Base-by-base conservation (phyloP, 2,329 filamentous ascomycete species). In the Beauveria asiatica region DNA sequence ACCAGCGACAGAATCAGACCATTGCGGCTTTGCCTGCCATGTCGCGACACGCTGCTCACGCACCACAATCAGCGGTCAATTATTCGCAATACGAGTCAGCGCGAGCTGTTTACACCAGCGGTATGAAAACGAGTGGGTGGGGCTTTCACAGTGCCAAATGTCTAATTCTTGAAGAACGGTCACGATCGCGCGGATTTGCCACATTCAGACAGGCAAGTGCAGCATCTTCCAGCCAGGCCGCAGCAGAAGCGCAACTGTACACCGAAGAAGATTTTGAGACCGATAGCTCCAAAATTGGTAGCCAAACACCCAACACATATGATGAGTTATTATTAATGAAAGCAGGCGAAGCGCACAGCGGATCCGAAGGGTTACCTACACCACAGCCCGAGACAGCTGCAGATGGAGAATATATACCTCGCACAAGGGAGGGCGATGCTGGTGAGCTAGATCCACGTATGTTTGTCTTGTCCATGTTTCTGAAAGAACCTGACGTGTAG, bases 401-500 rank as follows among this genome's bases (percentile, higher is more conserved):
- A 51, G 55, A 56, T 11, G 59, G 42, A 3, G 48, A 62, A 19
- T 30, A 60, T 33, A 56, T 61, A 9, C 23, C 59, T 13, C 46
- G 37, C 21, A 45, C 51, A 7, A 50, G 42, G 8, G 62, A 61
- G 5, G 50, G 48, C 9, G 59, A 60, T 11, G 6, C 13, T 25
- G 69, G 71, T 27, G 64, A 67, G 2, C 61, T 76, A 11, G 74
- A 77, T 62, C 70, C 72, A 33, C 71, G 76, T 78, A 66, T 64
- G 74, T 64, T 1, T 7, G 19, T 19, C 10, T 17, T 2, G 2
- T 19, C 3, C 17, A 16, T 9, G 2, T 11, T 6, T 17, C 9
- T 17, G 7, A 30, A 19, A 30, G 5, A 13, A 21, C 11, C 33
- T 58, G 25, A 58, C 25, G 17, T 25, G 39, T 3, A 3, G 4